Conservation (phyloP, 257 asterid species). For the Solanum chiquidenum region DNA sequence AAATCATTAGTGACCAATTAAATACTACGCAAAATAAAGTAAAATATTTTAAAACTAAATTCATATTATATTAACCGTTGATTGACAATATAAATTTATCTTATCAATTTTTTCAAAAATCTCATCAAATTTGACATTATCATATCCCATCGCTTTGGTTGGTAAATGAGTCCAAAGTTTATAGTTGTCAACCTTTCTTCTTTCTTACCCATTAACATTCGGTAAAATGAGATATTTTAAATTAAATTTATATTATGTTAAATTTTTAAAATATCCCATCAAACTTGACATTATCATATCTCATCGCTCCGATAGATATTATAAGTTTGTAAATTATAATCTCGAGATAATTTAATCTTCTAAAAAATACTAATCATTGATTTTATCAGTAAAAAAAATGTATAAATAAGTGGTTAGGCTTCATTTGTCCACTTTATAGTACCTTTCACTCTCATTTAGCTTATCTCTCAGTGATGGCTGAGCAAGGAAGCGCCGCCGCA, state of each 20-base stretch:
- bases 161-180: neutral
- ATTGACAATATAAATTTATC: too few species aligned
- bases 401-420: neutral
- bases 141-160: neutral
- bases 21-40: too few species aligned
- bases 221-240: too few species aligned
- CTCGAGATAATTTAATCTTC: neutral
- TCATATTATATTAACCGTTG: too few species aligned
- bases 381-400: neutral
- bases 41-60: too few species aligned
- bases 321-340: neutral
- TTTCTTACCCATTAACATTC: too few species aligned
- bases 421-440: neutral
- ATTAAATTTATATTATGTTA: too few species aligned
- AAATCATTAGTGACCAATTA: too few species aligned
- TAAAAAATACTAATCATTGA: neutral
- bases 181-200: too few species aligned
- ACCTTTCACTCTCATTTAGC: neutral
- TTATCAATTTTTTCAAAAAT: too few species aligned
- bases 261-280: neutral
- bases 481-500: neutral
- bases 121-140: neutral
- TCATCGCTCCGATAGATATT: neutral
- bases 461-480: conserved; percentile 4
- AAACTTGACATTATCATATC: too few species aligned